Evolutionary conservation across 441 rosid species (phyloP), one percentile per base, ranked within the genome.

Genomic region (Arabidopsis hybrid): DNA sequence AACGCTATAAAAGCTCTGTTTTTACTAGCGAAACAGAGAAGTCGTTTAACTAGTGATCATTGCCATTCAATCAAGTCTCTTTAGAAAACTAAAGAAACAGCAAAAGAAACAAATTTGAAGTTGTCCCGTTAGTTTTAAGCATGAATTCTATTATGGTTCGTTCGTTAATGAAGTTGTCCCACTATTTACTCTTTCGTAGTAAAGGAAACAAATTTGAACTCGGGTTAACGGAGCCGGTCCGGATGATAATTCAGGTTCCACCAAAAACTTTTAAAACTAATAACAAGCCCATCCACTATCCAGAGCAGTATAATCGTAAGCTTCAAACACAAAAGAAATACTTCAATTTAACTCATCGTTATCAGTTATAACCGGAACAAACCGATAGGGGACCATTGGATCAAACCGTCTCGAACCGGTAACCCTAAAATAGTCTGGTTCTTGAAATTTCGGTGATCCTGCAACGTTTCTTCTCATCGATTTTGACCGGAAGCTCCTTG

Each of bases 391-490:
- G 5, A 66, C 26, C 40, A 58, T 38, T 1, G 1, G 40, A 51
- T n/a, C 18, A n/a, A 67, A 67, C 73, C 69, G 79, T 14, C 2
- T 10, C 46, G 8, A 60, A 60, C 69, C 53, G 31, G 21, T 68
- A 29, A 11, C 53, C 69, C 17, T 61, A 68, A 17, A 63, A 26
- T 34, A 7, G 6, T 6, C n/a, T 21, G 57, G 63, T 60, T 75
- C 26, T 73, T 65, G 50, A 8, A 12, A 12, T 12, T 39, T 49
- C 38, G 14, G 61, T n/a, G 67, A 42, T 39, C 57, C 32, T 42
- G 58, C 59, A 52, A 62, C 43, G 58, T 61, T 39, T 63, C 50
- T 65, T 21, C 55, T 66, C 55, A 16, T 49, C 78, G 66, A 42
- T 45, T 35, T 36, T 61, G 12, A 38, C 57, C 58, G 65, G 45